Evolutionary conservation across 768 basidiomycete species (phyloP).

Genomic region (Pleurotus pulmonarius): DNA sequence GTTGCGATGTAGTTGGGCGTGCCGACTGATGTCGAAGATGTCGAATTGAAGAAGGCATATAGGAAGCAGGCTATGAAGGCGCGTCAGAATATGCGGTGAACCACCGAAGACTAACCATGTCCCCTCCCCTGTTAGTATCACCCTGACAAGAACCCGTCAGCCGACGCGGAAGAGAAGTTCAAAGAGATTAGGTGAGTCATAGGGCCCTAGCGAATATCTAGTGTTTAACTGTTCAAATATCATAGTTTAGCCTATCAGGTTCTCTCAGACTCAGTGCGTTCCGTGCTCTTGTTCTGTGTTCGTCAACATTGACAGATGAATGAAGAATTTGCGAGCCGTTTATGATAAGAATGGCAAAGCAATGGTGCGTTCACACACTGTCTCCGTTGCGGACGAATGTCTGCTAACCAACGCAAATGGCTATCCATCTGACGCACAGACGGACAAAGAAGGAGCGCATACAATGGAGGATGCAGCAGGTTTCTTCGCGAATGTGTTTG

Average conservation of each 20-base stretch:
- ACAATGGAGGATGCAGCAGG: constrained; percentile 90
- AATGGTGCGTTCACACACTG: constrained; percentile 48
- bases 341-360: constrained; percentile 96
- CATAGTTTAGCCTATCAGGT: constrained; percentile 93
- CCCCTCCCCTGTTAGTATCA: constrained; percentile 57
- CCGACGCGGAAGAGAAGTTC: constrained; percentile 95
- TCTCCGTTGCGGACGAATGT: background rate
- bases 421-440: constrained; percentile 26
- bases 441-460: constrained; percentile 72
- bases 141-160: constrained; percentile 90
- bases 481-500: constrained; percentile 95
- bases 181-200: constrained; percentile 84
- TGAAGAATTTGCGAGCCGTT: constrained; percentile 75
- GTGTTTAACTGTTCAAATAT: background rate
- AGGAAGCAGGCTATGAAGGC: constrained; percentile 93
- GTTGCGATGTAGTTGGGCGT: constrained; percentile 61
- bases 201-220: background rate
- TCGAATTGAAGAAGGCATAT: constrained; percentile 90
- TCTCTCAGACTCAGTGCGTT: constrained; percentile 72
- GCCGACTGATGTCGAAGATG: constrained; percentile 68
- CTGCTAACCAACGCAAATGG: background rate
- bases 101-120: background rate
- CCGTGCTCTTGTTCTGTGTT: constrained; percentile 7
- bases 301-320: background rate
- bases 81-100: constrained; percentile 16